phyloP scores from a whole-genome alignment of 768 basidiomycete genomes.

The Hypsizygus marmoreus region DNA sequence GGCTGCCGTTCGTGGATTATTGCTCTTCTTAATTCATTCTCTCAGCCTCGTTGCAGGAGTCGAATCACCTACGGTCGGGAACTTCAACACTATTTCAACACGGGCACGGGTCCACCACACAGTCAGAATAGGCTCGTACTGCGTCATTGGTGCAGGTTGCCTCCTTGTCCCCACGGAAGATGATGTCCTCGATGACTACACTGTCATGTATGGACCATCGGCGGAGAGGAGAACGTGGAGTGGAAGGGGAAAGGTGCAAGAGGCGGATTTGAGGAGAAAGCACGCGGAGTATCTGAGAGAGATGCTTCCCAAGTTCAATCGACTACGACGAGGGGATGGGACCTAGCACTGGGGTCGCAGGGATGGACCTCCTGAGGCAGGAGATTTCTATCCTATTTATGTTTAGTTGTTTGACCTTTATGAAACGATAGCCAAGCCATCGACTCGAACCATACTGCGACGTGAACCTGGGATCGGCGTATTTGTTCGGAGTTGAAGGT shows the following conservation, averaged over 20 bases:
- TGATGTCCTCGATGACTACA: conserved; percentile 80
- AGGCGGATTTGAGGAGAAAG: conserved; percentile 79
- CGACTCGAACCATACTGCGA: no score
- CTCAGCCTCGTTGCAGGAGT: conserved; percentile 56
- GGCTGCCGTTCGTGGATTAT: conserved; percentile 71
- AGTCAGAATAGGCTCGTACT: conserved; percentile 76
- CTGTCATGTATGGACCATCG: conserved; percentile 77
- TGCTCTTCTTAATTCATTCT: background rate
- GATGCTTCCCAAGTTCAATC: conserved; percentile 88
- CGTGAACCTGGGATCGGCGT: no score
- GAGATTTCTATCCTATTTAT: background rate
- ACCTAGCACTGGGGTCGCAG: conserved; percentile 27
- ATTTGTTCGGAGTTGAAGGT: no score
- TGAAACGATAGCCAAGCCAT: no score
- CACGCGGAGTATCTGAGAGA: conserved; percentile 92
- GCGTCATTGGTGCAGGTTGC: conserved; percentile 81
- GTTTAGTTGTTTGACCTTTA: background rate
- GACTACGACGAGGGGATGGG: conserved; percentile 63
- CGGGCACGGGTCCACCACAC: conserved; percentile 83
- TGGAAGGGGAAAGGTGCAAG: conserved; percentile 81
- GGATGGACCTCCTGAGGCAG: background rate
- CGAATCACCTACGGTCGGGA: conserved; percentile 82
- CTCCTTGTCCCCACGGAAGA: conserved; percentile 78
- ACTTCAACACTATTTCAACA: conserved; percentile 85
- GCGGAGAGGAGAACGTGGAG: conserved; percentile 83